A percentile compares a stretch with the other conserved stretches of the same genome.
These are phyloP conservation scores for Theileria annulata DNA, from an alignment of 169 alveolate species.

Conservation along the genomic window DNA sequence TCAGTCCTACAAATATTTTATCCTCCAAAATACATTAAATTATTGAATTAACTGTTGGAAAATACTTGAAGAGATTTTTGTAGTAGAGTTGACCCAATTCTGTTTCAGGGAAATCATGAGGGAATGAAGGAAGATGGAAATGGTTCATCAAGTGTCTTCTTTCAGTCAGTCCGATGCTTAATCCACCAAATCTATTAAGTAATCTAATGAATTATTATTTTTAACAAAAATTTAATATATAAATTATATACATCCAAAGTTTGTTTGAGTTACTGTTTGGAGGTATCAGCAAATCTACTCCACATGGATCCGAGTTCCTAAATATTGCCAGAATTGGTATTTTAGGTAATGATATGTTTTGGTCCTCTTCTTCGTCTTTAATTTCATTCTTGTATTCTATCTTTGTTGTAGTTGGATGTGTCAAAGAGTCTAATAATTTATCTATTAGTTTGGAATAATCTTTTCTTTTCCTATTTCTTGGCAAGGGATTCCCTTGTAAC, in stretches of 20 bases:
- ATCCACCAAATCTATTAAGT: conserved; percentile 50
- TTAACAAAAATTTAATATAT: neutral
- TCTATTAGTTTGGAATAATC: conserved; percentile 41
- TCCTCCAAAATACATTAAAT: no score
- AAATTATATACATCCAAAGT: conserved; percentile 46
- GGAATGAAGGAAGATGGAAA: conserved; percentile 37
- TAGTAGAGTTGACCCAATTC: conserved; percentile 35
- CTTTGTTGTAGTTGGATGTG: neutral
- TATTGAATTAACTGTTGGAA: no score
- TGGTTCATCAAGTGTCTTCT: conserved; percentile 40
- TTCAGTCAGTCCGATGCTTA: conserved; percentile 55
- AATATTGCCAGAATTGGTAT: conserved; percentile 56
- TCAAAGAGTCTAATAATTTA: conserved; percentile 27
- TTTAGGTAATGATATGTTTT: neutral
- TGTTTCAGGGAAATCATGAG: conserved; percentile 69
- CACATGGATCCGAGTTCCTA: conserved; percentile 39
- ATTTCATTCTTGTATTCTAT: neutral
- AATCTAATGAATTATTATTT: conserved; percentile 11
- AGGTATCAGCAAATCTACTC: conserved; percentile 56
- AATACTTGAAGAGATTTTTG: conserved; percentile 26
- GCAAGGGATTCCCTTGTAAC: conserved; percentile 33
- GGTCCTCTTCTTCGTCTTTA: neutral
- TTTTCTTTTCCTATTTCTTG: conserved; percentile 12
- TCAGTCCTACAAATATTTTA: conserved; percentile 12
- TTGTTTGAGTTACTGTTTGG: conserved; percentile 45